Base-by-base conservation (phyloP, 176 grass and related monocot species). In the Themeda triandra region DNA sequence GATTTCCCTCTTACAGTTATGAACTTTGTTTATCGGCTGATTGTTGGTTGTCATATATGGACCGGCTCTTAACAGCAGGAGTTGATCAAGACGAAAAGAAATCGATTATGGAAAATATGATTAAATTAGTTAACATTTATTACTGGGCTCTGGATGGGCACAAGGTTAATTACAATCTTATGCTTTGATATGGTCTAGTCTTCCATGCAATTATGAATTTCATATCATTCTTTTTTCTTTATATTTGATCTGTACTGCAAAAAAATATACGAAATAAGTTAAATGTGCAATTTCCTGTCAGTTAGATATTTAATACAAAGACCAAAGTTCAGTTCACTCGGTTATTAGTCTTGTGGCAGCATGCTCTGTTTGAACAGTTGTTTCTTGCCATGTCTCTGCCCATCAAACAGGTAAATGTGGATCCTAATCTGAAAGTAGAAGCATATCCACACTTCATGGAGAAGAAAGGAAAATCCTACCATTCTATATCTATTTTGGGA, bases 21-120 rank as follows among this genome's bases (percentile, higher is more conserved):
- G 73, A 77, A 28, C 28, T 79, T 48, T 62, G 88, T 60, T 15
- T 6, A 3, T 77, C 91, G 17, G 66, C 91, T 41, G 86, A 92
- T 85, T 89, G 41, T 79, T 95, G 91, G 88, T 68, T 92, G 51
- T 37, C 54, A 13, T 82, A 82, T 76, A 95, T 95, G 93, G 93
- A 95, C 19, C 75, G 88, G 54, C 27, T 92, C 14, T 75, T 95
- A 63, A 92, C 90, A 51, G 76, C 25, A 54, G 80, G 42, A 39
- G 33, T 89, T 63, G 68, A 48, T 77, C 67, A 86, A 69, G 51
- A 6, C 2, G 88, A 90, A 69, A 84, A 63, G 36, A 7, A 87
- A 67, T 11, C 6, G 19, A 24, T 95, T 44, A 42, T 24, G 14
- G 10, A 14, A 39, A 92, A 90, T 39, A 95, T 95, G n/a, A 56